A percentile compares a stretch with the other conserved stretches of the same genome.
Conservation (phyloP, 805 yeast species). For the Zygosaccharomyces pseudorouxii region DNA sequence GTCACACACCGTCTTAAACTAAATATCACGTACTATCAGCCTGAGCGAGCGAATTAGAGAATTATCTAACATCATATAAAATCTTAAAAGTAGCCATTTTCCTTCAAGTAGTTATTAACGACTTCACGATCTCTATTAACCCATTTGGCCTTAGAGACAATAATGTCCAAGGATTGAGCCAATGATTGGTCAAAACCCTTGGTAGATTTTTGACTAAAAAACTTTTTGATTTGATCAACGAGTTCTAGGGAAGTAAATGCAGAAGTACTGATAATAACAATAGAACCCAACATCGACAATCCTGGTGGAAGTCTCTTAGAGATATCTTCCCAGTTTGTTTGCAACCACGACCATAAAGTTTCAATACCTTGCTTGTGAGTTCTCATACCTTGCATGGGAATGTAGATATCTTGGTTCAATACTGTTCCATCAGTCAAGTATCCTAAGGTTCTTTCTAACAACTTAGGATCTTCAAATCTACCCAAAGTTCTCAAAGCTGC, state of each 20-base stretch:
- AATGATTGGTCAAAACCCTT: slow-evolving; percentile 61
- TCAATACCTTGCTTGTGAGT: slow-evolving; percentile 60
- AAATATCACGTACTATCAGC: no score
- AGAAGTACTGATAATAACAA: slow-evolving; percentile 58
- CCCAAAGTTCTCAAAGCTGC: slow-evolving; percentile 70
- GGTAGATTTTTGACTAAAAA: slow-evolving; percentile 52
- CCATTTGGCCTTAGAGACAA: slow-evolving; percentile 55
- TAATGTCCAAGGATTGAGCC: slow-evolving; percentile 60
- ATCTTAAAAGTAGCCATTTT: slow-evolving; percentile 29
- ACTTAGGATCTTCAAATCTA: slow-evolving; percentile 47
- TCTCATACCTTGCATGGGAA: slow-evolving; percentile 73
- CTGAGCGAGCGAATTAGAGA: no score
- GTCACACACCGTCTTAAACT: no score
- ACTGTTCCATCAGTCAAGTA: slow-evolving; percentile 54
- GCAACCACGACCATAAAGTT: slow-evolving; percentile 69
- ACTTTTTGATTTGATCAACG: slow-evolving; percentile 45
- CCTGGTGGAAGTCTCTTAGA: slow-evolving; percentile 72
- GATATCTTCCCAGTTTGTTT: slow-evolving; percentile 66
- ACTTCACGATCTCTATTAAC: slow-evolving; percentile 49
- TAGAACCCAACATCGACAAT: slow-evolving; percentile 69
- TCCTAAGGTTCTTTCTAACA: slow-evolving; percentile 52
- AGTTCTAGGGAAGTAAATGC: slow-evolving; percentile 57
- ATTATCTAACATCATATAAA: no score
- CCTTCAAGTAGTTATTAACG: slow-evolving; percentile 47
- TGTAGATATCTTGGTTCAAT: slow-evolving; percentile 68